Base-by-base conservation (phyloP, 2,329 filamentous ascomycete species). In the Sarocladium oryzae region DNA sequence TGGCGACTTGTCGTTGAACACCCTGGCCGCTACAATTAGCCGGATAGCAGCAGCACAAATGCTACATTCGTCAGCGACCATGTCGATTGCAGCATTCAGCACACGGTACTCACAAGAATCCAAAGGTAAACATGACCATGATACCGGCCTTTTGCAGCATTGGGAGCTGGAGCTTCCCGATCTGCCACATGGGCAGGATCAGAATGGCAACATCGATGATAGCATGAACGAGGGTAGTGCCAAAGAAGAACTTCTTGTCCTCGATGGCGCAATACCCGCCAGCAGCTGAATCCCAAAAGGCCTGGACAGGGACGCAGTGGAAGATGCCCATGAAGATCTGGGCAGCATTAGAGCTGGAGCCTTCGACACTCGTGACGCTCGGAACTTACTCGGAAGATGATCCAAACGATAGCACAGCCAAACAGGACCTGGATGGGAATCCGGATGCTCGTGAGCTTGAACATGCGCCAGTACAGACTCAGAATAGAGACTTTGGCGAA, bases 291-390 rank as follows among this genome's bases (percentile, higher is more conserved):
- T 60, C 55, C 63, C 63, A 66, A 49, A 63, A 66, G 9, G 56
- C 57, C n/a, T 61, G 55, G 7, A 66, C 54, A 2, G 64, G 64
- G 4, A 61, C 37, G 52, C 63, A 65, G 45, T 62, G 59, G 51
- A 64, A 64, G 20, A 63, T 59, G 3, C 55, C 57, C 13, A 63
- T 52, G 43, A 63, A 59, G 2, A 59, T 61, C 49, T 43, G 21
- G 7, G 8, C 45, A 32, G 43, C 9, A 41, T 53, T 24, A 48
- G 52, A 48, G 63, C 65, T n/a, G n/a, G n/a, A n/a, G n/a, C n/a
- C n/a, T n/a, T n/a, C n/a, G n/a, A n/a, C n/a, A n/a, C n/a, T n/a
- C n/a, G n/a, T n/a, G n/a, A n/a, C n/a, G n/a, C n/a, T n/a, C n/a
- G n/a, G 33, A 9, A 48, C 52, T 23, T 51, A 53, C 52, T 51